Percentiles rank a stretch among this genome's conserved stretches.
These are phyloP conservation scores for Colletotrichum caudatum DNA, from an alignment of 2,329 filamentous ascomycete species.

Conservation along the genomic window DNA sequence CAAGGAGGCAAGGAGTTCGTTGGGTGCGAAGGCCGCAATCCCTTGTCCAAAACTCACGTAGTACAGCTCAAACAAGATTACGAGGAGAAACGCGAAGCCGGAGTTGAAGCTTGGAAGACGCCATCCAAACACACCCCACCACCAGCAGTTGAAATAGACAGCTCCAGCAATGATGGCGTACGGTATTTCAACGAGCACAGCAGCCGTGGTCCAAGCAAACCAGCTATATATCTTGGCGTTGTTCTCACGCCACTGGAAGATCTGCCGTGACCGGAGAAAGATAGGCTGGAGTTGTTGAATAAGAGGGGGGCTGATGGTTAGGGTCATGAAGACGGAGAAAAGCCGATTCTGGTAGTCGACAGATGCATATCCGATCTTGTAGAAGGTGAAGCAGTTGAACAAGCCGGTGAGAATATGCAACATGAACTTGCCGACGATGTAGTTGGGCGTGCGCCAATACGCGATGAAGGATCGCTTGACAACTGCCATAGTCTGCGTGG, in stretches of 20 bases:
- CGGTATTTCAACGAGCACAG: slow-evolving; percentile 76
- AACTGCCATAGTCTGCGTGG: slow-evolving; percentile 65
- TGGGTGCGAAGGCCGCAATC: slow-evolving; percentile 75
- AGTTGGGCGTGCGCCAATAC: slow-evolving; percentile 75
- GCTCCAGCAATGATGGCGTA: slow-evolving; percentile 75
- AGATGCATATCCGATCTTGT: slow-evolving; percentile 66
- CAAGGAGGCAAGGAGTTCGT: slow-evolving; percentile 74
- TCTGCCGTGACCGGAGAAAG: slow-evolving; percentile 72
- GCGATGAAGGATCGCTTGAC: slow-evolving; percentile 69
- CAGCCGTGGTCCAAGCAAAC: slow-evolving; percentile 75
- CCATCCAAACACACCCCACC: slow-evolving; percentile 63
- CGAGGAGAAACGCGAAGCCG: slow-evolving; percentile 72
- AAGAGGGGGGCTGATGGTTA: slow-evolving; percentile 79
- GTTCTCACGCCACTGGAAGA: slow-evolving; percentile 79
- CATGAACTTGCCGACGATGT: slow-evolving; percentile 72
- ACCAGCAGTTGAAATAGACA: slow-evolving; percentile 74
- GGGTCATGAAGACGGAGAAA: slow-evolving; percentile 81
- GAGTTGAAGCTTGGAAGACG: slow-evolving; percentile 65
- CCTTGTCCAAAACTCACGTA: slow-evolving; percentile 75
- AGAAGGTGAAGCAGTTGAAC: slow-evolving; percentile 80
- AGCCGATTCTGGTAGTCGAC: slow-evolving; percentile 78
- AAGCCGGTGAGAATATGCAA: slow-evolving; percentile 72
- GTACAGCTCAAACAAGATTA: slow-evolving; percentile 75
- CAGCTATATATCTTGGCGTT: slow-evolving; percentile 86
- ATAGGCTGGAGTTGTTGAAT: slow-evolving; percentile 83